Percentiles rank a stretch among this genome's conserved stretches.
Evolutionary conservation across 768 basidiomycete genomes (phyloP).

Genomic region (Candolleomyces efflorescens): DNA sequence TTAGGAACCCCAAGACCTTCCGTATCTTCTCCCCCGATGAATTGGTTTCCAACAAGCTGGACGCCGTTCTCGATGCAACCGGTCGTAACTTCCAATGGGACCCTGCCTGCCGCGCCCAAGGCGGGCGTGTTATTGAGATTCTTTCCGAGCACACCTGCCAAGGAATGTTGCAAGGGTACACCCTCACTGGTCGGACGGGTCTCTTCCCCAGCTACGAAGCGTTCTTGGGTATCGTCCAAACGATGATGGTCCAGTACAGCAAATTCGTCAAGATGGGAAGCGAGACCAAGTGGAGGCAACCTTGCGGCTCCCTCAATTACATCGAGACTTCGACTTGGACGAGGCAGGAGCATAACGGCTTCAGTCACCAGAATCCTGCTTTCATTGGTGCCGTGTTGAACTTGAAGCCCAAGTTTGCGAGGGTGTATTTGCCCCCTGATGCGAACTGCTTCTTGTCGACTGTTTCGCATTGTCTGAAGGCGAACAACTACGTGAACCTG

Average conservation of each 20-base stretch:
- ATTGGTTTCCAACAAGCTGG: constrained; percentile 83
- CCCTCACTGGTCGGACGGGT: constrained; percentile 80
- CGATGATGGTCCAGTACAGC: constrained; percentile 87
- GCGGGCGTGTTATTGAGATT: constrained; percentile 85
- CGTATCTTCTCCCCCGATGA: constrained; percentile 92
- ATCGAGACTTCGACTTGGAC: constrained; percentile 87
- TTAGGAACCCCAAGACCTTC: constrained; percentile 71
- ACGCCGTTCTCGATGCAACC: constrained; percentile 65
- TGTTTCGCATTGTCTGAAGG: constrained; percentile 75
- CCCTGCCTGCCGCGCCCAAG: constrained; percentile 53
- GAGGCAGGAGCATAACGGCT: constrained; percentile 85
- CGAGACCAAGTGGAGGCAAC: constrained; percentile 71
- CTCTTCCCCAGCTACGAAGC: constrained; percentile 91
- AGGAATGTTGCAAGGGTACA: constrained; percentile 91
- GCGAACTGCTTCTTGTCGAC: constrained; percentile 84
- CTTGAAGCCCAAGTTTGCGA: constrained; percentile 63
- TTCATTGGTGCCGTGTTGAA: constrained; percentile 86
- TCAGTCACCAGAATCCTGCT: constrained; percentile 81
- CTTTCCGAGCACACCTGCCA: constrained; percentile 87
- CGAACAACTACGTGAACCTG: constrained; percentile 83
- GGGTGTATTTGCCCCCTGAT: constrained; percentile 88
- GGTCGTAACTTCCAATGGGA: constrained; percentile 89
- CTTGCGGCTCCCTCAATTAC: constrained; percentile 73
- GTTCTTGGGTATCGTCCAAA: constrained; percentile 85
- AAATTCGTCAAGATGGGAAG: constrained; percentile 83